Evolutionary conservation across 2,329 filamentous ascomycete genomes (phyloP).

Genomic region (Pyrenophora tritici-repentis): DNA sequence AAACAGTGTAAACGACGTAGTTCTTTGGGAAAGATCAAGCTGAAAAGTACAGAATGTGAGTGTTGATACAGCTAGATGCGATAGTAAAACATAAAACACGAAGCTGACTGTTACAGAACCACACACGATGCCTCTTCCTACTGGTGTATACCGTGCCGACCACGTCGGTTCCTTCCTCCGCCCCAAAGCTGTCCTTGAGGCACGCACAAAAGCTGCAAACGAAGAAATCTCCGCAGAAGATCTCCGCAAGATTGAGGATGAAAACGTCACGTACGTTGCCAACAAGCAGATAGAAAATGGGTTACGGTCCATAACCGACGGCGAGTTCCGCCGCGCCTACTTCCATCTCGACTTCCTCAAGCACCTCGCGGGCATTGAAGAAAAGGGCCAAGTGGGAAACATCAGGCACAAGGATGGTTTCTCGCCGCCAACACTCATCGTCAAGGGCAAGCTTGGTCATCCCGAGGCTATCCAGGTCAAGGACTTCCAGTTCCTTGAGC

Average conservation of each 20-base stretch:
- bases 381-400: conserved; percentile 55
- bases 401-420: conserved; percentile 51
- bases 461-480: conserved; percentile 61
- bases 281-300: conserved; percentile 56
- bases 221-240: conserved; percentile 50
- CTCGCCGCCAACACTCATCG: conserved; percentile 59
- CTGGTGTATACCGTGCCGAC: conserved; percentile 54
- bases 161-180: conserved; percentile 63
- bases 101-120: conserved; percentile 4
- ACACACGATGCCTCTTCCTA: conserved; percentile 45
- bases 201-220: conserved; percentile 55
- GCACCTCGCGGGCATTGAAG: conserved; percentile 59
- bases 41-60: not conserved
- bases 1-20: not conserved
- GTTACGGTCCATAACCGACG: conserved; percentile 59
- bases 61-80: not conserved
- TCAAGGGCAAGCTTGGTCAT: conserved; percentile 60
- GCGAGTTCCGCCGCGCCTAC: conserved; percentile 62
- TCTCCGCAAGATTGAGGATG: conserved; percentile 58
- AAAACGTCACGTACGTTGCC: conserved; percentile 56
- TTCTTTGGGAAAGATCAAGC: not conserved
- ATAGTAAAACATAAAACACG: not conserved
- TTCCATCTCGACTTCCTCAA: conserved; percentile 65
- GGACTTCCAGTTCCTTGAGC: conserved; percentile 61
- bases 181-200: conserved; percentile 56